Conservation (phyloP, 1,284 basidiomycete genomes). For the Irpex sp. region DNA sequence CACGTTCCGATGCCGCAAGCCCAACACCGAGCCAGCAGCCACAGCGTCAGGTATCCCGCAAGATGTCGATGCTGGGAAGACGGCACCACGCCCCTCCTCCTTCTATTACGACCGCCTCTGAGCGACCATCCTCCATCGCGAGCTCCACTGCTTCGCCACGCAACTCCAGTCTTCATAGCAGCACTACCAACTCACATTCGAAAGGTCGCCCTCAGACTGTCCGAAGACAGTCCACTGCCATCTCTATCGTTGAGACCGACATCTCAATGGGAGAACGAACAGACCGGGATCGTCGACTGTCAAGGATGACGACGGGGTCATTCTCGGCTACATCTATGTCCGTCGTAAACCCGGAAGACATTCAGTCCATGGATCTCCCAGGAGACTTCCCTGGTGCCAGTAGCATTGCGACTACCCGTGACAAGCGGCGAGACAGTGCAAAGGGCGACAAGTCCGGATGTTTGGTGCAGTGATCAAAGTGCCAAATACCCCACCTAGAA, state of each 20-base stretch:
- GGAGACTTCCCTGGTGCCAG: conserved; percentile 17
- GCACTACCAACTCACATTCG: conserved; percentile 29
- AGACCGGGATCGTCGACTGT: conserved; percentile 20
- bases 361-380: conserved; percentile 16
- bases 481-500: background rate
- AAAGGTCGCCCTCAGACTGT: conserved; percentile 22
- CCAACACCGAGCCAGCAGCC: conserved; percentile 6
- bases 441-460: conserved; percentile 17
- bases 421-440: conserved; percentile 19
- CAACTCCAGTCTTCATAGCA: conserved; percentile 32
- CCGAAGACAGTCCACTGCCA: conserved; percentile 14
- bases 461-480: conserved; percentile 5
- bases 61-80: conserved; percentile 30
- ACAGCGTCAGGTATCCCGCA: conserved; percentile 20
- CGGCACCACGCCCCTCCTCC: conserved; percentile 20
- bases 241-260: conserved; percentile 20
- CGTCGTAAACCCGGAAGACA: conserved; percentile 22
- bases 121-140: conserved; percentile 31
- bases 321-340: conserved; percentile 26
- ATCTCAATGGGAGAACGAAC: conserved; percentile 18
- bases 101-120: conserved; percentile 8
- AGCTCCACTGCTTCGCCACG: conserved; percentile 30
- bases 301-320: conserved; percentile 23
- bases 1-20: background rate
- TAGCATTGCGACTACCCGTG: conserved; percentile 7